Evolutionary conservation across 306 rosid species (phyloP), one percentile per base, ranked within the genome.

Genomic region (Inga oerstediana): DNA sequence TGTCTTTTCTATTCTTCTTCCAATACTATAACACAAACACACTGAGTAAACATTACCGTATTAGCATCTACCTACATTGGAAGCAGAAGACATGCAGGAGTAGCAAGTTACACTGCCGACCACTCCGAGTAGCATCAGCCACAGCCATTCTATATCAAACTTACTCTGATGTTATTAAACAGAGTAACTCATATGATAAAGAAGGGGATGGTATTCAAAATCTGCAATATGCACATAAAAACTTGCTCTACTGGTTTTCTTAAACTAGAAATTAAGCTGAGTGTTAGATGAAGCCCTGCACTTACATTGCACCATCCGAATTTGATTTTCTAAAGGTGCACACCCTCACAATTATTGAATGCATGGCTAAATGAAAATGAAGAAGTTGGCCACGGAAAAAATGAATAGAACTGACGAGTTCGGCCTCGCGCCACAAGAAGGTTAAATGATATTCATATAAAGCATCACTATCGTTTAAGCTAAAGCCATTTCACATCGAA

Each of bases 121-220:
- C 59, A 52, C 59, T 52, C 59, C 54, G 49, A 44, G 78, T 73
- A 66, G 59, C 72, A 67, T 17, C 75, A 77, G 70, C 39, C 44
- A 74, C 4, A 37, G 74, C n/a, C 30, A 19, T 24, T 64, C 34
- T 66, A 79, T 65, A 73, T 6, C 37, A 78, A 48, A 48, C 75
- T 16, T 9, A 15, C 49, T 49, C 32, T 22, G 62, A 4, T 32
- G 43, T 5, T 34, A 32, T 34, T n/a, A 32, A 4, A 27, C 5
- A 34, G 70, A 13, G 70, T 27, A 65, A 16, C 71, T 64, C 71
- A 13, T 13, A 30, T 32, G 71, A 6, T 65, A 65, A 34, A 15
- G 43, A n/a, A 12, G 70, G 39, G 41, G 20, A 27, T 30, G 41
- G 41, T 9, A 30, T 30, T 30, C 70, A 64, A 64, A 27, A 16